Evolutionary conservation across 2,329 filamentous ascomycete species (phyloP), one percentile per base, ranked within the genome.

Genomic region (Hysterium pulicare): DNA sequence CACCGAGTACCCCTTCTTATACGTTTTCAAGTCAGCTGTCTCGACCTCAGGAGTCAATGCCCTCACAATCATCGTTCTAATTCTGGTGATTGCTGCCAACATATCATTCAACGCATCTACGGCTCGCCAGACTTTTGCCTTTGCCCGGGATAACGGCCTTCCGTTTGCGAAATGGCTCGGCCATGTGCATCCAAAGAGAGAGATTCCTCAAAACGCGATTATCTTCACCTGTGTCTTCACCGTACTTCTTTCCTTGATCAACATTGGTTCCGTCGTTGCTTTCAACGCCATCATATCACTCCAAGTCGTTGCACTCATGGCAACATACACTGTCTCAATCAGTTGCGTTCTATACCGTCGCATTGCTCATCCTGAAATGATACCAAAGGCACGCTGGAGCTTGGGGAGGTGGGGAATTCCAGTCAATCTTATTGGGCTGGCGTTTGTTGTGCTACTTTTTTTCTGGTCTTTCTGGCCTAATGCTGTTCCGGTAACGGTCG

Each of bases 391-490:
- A 4, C 54, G 58, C 3, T 71, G 65, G 64, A 60, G 58, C 17
- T 51, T 71, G 3, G 67, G 68, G 0, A 46, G 47, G 28, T 60
- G 51, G 33, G 68, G 68, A 8, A 34, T 64, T 6, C 45, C 52
- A 2, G 47, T 71, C 40, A 71, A 71, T 31, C 30, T 44, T 6
- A 23, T 64, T 5, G 67, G 58, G 0, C 31, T 69, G 10, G 1
- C 50, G 8, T 71, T 70, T 41, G 59, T 2, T 64, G 62, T 20
- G 53, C 65, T 2, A 45, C 59, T 5, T 72, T 74, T 42, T 62
- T 69, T 3, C 50, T 71, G 65, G 66, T 57, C 54, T 7, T 62
- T 66, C 48, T 70, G 67, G 67, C 58, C 58, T 3, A 47, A 46
- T n/a, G 42, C 31, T 7, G 47, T 46, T 36, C 36, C 44, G 2